These are phyloP conservation scores for Metschnikowia shivogae DNA, from an alignment of 805 yeast species.

Conservation along the genomic window DNA sequence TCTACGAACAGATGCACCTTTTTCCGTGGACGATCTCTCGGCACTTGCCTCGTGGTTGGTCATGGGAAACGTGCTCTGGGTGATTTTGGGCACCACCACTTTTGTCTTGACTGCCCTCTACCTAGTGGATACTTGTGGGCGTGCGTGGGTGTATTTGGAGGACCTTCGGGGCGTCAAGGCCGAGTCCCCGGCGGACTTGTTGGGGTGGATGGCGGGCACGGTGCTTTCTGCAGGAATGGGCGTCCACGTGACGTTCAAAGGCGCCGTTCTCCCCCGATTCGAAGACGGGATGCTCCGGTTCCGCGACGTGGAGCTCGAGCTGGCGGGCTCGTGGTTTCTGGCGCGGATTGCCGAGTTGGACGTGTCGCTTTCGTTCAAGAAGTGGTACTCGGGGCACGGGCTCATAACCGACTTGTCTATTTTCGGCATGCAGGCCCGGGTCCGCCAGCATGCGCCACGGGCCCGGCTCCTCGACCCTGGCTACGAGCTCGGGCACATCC, in stretches of 20 bases:
- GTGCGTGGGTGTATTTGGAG: slow-evolving; percentile 5
- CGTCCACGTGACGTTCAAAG: slow-evolving; percentile 33
- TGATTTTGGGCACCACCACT: slow-evolving; percentile 55
- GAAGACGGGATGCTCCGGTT: slow-evolving; percentile 49
- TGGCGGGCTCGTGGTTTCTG: slow-evolving; percentile 21
- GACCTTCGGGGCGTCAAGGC: neutral
- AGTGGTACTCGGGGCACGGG: slow-evolving; percentile 56
- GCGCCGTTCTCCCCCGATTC: slow-evolving; percentile 38
- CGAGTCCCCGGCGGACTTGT: slow-evolving; percentile 18
- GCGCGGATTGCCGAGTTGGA: slow-evolving; percentile 42
- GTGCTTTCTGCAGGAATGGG: slow-evolving; percentile 41
- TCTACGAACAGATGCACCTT: slow-evolving; percentile 45
- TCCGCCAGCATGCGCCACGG: neutral
- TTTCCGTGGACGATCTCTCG: slow-evolving; percentile 47
- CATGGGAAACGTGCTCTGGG: slow-evolving; percentile 55
- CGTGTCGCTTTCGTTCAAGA: slow-evolving; percentile 45
- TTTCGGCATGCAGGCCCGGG: slow-evolving; percentile 44
- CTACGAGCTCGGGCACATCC: slow-evolving; percentile 35
- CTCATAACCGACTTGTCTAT: slow-evolving; percentile 46
- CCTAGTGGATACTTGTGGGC: slow-evolving; percentile 35
- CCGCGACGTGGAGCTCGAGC: slow-evolving; percentile 28
- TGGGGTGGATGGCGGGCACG: slow-evolving; percentile 31
- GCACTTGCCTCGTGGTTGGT: slow-evolving; percentile 55
- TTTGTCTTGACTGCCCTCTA: slow-evolving; percentile 47
- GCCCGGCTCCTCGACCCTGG: slow-evolving; percentile 25